These are phyloP conservation scores for Fusarium sp. DNA, from an alignment of 2,329 filamentous ascomycete species.

Conservation along the genomic window DNA sequence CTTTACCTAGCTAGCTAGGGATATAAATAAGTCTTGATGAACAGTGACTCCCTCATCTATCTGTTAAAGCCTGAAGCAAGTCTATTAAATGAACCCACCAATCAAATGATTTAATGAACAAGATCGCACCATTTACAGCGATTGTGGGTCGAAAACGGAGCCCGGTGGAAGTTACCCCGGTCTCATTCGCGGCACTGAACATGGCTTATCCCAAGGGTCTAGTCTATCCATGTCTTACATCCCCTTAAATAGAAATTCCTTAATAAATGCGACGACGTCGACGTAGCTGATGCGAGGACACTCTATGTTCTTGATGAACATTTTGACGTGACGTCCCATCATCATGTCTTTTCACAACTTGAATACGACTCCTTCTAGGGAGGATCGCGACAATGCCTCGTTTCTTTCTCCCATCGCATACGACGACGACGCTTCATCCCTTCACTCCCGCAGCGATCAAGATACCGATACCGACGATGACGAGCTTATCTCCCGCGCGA, in stretches of 20 bases:
- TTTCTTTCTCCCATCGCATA: slow-evolving; percentile 73
- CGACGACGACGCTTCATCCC: slow-evolving; percentile 75
- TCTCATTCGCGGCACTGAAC: slow-evolving; percentile 25
- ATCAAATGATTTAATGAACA: not conserved
- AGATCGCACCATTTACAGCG: slow-evolving; percentile 7
- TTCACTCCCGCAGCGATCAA: slow-evolving; percentile 75
- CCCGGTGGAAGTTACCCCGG: slow-evolving; percentile 39
- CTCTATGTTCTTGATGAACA: slow-evolving; percentile 32
- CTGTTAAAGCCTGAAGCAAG: not conserved
- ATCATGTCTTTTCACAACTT: slow-evolving; percentile 40
- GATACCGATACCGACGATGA: slow-evolving; percentile 83
- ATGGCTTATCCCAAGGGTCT: slow-evolving; percentile 31
- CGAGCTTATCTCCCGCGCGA: slow-evolving; percentile 71
- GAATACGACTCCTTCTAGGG: slow-evolving; percentile 35
- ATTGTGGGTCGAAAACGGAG: slow-evolving; percentile 21
- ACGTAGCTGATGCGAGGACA: slow-evolving; percentile 20
- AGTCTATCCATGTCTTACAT: slow-evolving; percentile 32
- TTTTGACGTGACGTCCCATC: slow-evolving; percentile 20
- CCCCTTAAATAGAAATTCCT: slow-evolving; percentile 34
- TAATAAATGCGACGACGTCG: slow-evolving; percentile 20
- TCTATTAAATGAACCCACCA: not conserved
- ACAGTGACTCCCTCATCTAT: not conserved
- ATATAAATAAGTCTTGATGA: no score
- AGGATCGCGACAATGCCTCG: slow-evolving; percentile 51
- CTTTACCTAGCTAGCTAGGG: no score